Evolutionary conservation across 2,329 filamentous ascomycete species (phyloP).

Genomic region (Penicillium digitatum): DNA sequence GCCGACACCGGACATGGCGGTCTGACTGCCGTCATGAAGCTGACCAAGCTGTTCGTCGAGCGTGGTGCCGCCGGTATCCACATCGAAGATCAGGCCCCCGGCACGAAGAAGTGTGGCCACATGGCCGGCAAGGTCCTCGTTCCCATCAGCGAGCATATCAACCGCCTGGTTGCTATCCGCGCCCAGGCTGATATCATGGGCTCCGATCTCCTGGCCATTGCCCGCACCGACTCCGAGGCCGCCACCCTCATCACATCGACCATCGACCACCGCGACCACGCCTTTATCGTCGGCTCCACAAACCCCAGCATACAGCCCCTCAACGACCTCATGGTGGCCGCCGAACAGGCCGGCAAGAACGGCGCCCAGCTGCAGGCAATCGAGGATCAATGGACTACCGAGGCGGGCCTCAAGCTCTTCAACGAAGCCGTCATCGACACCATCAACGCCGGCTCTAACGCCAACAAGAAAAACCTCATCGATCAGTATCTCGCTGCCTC

Average conservation of each 20-base stretch:
- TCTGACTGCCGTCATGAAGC: slow-evolving; percentile 98
- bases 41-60: slow-evolving; percentile 96
- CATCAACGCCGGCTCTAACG: slow-evolving; percentile 64
- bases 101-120: slow-evolving; percentile 99
- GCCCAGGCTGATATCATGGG: slow-evolving; percentile 99
- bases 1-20: slow-evolving; percentile 97
- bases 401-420: slow-evolving; percentile 82
- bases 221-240: slow-evolving; percentile 94
- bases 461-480: slow-evolving; percentile 65
- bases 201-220: slow-evolving; percentile 81
- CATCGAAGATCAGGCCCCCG: slow-evolving; percentile 96
- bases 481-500: slow-evolving; percentile 62
- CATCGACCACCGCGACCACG: slow-evolving; percentile 92
- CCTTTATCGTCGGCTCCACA: slow-evolving; percentile 85
- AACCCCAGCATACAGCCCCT: slow-evolving; percentile 81
- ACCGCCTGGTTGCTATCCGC: slow-evolving; percentile 90
- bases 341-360: slow-evolving; percentile 74
- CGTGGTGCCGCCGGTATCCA: slow-evolving; percentile 96
- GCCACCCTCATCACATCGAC: slow-evolving; percentile 95
- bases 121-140: slow-evolving; percentile 99
- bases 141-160: slow-evolving; percentile 96
- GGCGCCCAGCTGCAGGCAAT: slow-evolving; percentile 81
- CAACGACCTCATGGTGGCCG: slow-evolving; percentile 83
- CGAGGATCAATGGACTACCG: slow-evolving; percentile 79
- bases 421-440: slow-evolving; percentile 81